These are phyloP conservation scores for Chiua virens DNA, from an alignment of 768 basidiomycete genomes.

Conservation along the genomic window DNA sequence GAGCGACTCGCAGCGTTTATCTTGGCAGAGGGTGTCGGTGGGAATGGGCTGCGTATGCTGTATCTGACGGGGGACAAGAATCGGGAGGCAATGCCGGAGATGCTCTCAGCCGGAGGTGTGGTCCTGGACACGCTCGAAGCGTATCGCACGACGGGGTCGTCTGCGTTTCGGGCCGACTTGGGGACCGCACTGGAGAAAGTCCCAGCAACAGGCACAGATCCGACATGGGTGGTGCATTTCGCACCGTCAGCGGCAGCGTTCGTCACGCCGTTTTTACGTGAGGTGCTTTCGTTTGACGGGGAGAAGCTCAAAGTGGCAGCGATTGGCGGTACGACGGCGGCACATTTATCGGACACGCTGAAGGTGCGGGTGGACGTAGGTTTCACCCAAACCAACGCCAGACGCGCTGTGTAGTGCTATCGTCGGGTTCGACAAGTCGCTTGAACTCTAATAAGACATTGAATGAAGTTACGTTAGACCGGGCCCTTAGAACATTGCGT, in stretches of 20 bases:
- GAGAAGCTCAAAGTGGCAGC: conserved; percentile 46
- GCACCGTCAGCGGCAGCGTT: conserved; percentile 70
- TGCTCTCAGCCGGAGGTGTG: conserved; percentile 48
- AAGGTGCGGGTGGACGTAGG: conserved; percentile 52
- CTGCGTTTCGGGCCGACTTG: conserved; percentile 49
- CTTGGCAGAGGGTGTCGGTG: conserved; percentile 35
- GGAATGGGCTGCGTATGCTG: conserved; percentile 39
- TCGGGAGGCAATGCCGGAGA: conserved; percentile 57
- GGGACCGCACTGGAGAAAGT: conserved; percentile 26
- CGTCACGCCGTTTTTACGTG: conserved; percentile 49
- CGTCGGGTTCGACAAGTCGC: conserved; percentile 15
- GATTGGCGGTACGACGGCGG: conserved; percentile 68
- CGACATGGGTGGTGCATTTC: conserved; percentile 72
- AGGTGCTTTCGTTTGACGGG: conserved; percentile 35
- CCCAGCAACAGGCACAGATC: conserved; percentile 19
- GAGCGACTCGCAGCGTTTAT: conserved; percentile 69
- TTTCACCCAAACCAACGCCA: conserved; percentile 56
- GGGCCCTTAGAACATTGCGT: not conserved
- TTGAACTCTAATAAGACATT: not conserved
- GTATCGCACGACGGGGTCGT: conserved; percentile 65
- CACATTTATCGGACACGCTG: conserved; percentile 48
- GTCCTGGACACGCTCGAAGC: conserved; percentile 56
- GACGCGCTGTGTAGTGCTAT: conserved; percentile 44
- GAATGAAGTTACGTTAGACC: not conserved
- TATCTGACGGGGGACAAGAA: conserved; percentile 91